phyloP scores from a whole-genome alignment of 2,329 filamentous ascomycete species.

The Raffaelea arxii region DNA sequence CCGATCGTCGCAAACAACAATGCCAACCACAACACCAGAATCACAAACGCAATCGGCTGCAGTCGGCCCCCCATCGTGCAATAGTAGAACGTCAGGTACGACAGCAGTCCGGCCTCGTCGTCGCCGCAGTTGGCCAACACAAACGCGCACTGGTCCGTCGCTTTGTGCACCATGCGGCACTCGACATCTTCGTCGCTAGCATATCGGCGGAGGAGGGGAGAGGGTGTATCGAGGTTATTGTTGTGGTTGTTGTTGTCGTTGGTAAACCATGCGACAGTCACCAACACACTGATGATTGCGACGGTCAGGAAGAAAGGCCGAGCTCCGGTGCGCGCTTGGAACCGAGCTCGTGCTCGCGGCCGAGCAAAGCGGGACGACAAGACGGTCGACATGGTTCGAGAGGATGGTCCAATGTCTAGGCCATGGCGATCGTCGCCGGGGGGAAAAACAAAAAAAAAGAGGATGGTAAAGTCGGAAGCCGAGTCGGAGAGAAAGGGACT shows the following conservation, averaged over 20 bases:
- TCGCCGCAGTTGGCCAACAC: slow-evolving; percentile 73
- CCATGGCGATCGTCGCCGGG: too few relatives aligned
- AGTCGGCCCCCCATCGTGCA: slow-evolving; percentile 57
- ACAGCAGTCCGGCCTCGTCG: slow-evolving; percentile 80
- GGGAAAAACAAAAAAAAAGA: too few relatives aligned
- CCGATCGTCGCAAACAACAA: slow-evolving; percentile 94
- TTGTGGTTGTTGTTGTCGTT: too few relatives aligned
- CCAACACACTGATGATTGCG: slow-evolving; percentile 31
- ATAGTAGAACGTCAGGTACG: slow-evolving; percentile 87
- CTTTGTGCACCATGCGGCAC: slow-evolving; percentile 72
- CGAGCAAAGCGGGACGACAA: slow-evolving; percentile 6
- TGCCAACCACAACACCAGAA: slow-evolving; percentile 75
- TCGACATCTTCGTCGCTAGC: slow-evolving; percentile 31
- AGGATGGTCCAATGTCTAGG: too few relatives aligned
- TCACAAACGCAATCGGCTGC: slow-evolving; percentile 66
- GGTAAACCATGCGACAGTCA: slow-evolving; percentile 27
- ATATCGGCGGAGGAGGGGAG: too few relatives aligned
- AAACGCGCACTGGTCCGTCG: slow-evolving; percentile 76
- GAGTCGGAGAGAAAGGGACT: too few relatives aligned
- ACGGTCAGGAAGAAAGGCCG: slow-evolving; percentile 41
- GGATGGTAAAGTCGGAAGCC: too few relatives aligned
- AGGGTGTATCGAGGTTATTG: too few relatives aligned
- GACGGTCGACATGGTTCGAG: neutral
- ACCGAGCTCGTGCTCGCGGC: slow-evolving; percentile 22
- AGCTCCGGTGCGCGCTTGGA: too few relatives aligned